phyloP scores from a whole-genome alignment of 495 filamentous ascomycete species.

The Apodospora peruviana region DNA sequence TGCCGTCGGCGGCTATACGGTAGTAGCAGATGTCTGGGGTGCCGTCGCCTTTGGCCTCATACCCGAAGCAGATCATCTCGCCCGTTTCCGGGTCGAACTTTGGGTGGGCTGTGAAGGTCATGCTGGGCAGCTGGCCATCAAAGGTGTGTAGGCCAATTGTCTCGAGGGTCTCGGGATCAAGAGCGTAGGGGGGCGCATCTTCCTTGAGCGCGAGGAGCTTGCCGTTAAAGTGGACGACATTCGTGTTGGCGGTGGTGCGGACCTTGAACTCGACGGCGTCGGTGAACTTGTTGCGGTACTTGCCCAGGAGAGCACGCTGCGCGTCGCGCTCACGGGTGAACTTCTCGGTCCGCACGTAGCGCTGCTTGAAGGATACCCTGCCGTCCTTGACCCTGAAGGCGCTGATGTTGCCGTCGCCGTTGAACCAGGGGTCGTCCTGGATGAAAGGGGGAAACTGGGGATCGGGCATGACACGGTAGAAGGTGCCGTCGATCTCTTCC shows the following conservation, averaged over 20 bases:
- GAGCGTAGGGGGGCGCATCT: conserved; percentile 42
- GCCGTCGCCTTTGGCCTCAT: conserved; percentile 41
- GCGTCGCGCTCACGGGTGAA: conserved; percentile 36
- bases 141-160: conserved; percentile 45
- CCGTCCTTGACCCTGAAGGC: conserved; percentile 46
- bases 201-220: conserved; percentile 47
- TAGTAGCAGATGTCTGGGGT: conserved; percentile 38
- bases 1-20: conserved; percentile 32
- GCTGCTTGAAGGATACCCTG: conserved; percentile 38
- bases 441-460: conserved; percentile 12
- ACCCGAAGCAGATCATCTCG: conserved; percentile 48
- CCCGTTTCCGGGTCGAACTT: conserved; percentile 50
- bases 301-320: conserved; percentile 34
- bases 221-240: conserved; percentile 42
- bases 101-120: conserved; percentile 53
- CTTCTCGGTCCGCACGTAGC: conserved; percentile 45
- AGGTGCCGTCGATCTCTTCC: conserved; percentile 33
- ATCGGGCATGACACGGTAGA: conserved; percentile 36
- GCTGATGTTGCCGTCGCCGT: conserved; percentile 30
- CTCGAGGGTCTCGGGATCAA: conserved; percentile 47
- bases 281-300: conserved; percentile 47
- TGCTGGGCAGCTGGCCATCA: conserved; percentile 45
- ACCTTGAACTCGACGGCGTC: conserved; percentile 39
- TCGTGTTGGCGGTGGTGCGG: conserved; percentile 45
- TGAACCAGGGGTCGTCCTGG: conserved; percentile 12